These are phyloP conservation scores for Entomortierella lignicola DNA, from an alignment of 192 early-diverging fungal species.

Conservation along the genomic window DNA sequence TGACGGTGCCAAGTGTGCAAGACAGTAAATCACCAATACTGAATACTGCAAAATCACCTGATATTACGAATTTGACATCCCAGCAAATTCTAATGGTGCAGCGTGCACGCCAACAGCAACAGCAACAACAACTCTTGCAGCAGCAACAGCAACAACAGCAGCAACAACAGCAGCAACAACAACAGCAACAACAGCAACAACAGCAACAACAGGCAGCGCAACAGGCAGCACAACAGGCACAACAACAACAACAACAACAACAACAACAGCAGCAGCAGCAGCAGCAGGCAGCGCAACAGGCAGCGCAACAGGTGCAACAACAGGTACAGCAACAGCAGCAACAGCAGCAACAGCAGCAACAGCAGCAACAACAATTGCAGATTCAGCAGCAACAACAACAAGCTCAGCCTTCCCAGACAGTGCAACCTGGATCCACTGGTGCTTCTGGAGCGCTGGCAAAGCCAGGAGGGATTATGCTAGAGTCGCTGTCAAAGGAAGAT, in stretches of 20 bases:
- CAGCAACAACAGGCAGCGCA: background rate
- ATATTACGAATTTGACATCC: constrained; percentile 8
- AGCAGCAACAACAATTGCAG: background rate
- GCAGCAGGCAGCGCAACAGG: background rate
- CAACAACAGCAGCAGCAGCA: background rate
- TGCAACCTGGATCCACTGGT: background rate
- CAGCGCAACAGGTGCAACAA: constrained; percentile 11
- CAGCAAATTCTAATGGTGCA: constrained; percentile 22
- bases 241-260: background rate
- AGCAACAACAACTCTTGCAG: background rate
- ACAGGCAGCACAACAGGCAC: no score
- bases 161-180: constrained; percentile 22
- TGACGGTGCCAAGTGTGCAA: background rate
- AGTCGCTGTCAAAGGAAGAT: constrained; percentile 33
- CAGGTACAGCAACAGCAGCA: constrained; percentile 8
- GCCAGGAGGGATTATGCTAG: background rate
- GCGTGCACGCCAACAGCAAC: constrained; percentile 3
- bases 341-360: constrained; percentile 1
- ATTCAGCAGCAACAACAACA: background rate
- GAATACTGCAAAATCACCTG: background rate
- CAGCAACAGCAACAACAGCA: constrained; percentile 8
- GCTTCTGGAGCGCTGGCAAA: background rate
- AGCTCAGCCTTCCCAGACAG: background rate
- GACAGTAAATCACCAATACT: background rate
- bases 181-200: background rate